Evolutionary conservation across 257 asterid species (phyloP), one percentile per base, ranked within the genome.

Genomic region (Ilex asprella): DNA sequence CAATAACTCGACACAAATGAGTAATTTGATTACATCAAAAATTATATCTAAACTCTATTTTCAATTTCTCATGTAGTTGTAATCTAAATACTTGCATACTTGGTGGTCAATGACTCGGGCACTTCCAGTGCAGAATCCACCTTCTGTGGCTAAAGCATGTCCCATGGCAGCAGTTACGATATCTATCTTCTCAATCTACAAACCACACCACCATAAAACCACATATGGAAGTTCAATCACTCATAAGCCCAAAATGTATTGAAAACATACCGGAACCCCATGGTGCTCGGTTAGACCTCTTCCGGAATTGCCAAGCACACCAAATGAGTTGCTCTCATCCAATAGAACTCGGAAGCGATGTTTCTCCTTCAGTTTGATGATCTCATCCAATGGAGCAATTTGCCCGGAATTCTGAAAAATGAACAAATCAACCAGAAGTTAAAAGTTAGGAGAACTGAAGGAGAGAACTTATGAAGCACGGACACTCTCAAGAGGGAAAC

Each of bases 101-200:
- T 92, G 99, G 70, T 92, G 99, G 54, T 92, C 99, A 54, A 86
- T 78, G 70, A 89, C 97, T 79, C 99, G 76, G 50, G 86, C 70
- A 78, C 89, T 92, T 59, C 99, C 99, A 13, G 96, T 87, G 79
- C 99, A 92, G 76, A 92, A 89, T 61, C 99, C 99, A 73, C 99
- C 99, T 76, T 92, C 99, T 16, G 96, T 78, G 64, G 99, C 99
- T 78, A 92, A 78, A 12, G 96, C 93, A 68, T 89, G 89, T 39
- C 99, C 99, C 99, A 92, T 92, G 39, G 91, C 94, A 70, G 99
- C 96, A 52, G 95, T 80, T 47, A 89, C 67, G 51, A 92, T 89
- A 76, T 92, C 99, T 47, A 92, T 88, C 79, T 89, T 86, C 70
- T 89, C 97, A 63, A 89, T 72, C 98, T 91, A 65, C 60, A 65